Evolutionary conservation across 75 land plant genomes (phyloP).

Genomic region (Gnetum montanum): DNA sequence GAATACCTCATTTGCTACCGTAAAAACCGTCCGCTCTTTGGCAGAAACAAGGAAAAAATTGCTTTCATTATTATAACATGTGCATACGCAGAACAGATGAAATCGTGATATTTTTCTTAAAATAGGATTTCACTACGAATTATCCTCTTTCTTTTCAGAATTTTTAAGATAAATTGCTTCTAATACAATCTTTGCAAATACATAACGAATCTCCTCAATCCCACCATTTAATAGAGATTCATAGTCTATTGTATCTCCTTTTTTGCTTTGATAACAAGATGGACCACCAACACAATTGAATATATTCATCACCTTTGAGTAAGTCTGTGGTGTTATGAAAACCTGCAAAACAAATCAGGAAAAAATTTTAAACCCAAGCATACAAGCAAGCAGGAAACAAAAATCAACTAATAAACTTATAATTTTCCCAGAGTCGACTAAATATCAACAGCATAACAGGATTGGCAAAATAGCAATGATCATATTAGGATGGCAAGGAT

Average conservation of each 20-base stretch:
- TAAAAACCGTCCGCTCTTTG: too few species aligned
- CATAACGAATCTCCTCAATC: conserved; percentile 36
- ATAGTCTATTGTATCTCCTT: conserved; percentile 34
- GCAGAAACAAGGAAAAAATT: too few species aligned
- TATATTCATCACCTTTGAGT: conserved; percentile 28
- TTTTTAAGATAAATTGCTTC: conserved; percentile 38
- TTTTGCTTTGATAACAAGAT: conserved; percentile 12
- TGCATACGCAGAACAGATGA: too few species aligned
- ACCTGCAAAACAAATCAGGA: conserved; percentile 45
- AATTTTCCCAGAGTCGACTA: too few species aligned
- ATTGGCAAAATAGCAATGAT: too few species aligned
- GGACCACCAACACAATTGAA: conserved; percentile 29
- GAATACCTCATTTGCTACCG: too few species aligned
- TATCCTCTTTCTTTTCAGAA: background rate
- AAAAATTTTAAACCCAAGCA: background rate
- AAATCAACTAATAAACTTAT: too few species aligned
- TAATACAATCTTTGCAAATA: conserved; percentile 56
- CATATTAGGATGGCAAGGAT: too few species aligned
- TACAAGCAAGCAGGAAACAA: background rate
- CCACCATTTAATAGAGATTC: conserved; percentile 25
- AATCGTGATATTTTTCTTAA: too few species aligned
- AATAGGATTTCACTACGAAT: too few species aligned
- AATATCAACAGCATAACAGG: too few species aligned
- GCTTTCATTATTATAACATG: too few species aligned
- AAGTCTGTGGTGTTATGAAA: conserved; percentile 27